phyloP scores from a whole-genome alignment of 805 yeast genomes.

The Metschnikowia borealis region DNA sequence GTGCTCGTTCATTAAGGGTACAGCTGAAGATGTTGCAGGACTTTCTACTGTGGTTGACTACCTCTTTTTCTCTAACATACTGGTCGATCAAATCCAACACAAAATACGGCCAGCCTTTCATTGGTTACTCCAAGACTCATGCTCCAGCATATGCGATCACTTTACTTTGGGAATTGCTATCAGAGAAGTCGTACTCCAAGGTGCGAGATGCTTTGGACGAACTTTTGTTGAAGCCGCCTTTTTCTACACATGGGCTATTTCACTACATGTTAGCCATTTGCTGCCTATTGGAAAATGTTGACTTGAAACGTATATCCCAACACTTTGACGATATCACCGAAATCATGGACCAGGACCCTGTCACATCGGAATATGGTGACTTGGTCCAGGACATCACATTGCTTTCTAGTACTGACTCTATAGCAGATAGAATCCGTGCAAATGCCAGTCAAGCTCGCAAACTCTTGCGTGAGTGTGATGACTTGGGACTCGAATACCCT shows the following conservation, averaged over 20 bases:
- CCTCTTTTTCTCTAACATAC: not conserved
- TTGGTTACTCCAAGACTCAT: conserved; percentile 30
- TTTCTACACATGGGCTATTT: conserved; percentile 37
- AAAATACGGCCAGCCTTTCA: conserved; percentile 1
- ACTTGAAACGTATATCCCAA: conserved; percentile 11
- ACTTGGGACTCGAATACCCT: conserved; percentile 25
- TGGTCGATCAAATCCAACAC: not conserved
- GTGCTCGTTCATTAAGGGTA: not conserved
- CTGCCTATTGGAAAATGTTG: conserved; percentile 21
- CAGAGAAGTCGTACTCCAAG: conserved; percentile 30
- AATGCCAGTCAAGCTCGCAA: conserved; percentile 5
- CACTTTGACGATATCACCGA: conserved; percentile 7
- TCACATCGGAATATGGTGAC: conserved; percentile 11
- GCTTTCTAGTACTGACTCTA: conserved; percentile 13
- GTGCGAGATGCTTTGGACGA: conserved; percentile 35
- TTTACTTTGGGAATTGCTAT: conserved; percentile 40
- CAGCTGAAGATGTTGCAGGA: conserved; percentile 1
- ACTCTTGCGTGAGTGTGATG: conserved; percentile 21
- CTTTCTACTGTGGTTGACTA: conserved; percentile 3
- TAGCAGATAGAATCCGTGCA: conserved; percentile 8
- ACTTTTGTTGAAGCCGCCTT: conserved; percentile 41
- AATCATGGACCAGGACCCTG: conserved; percentile 1
- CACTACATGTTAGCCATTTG: conserved; percentile 34
- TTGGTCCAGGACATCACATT: conserved; percentile 15
- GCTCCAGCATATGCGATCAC: conserved; percentile 40